Conservation (phyloP, 805 yeast species). For the Ogataea parapolymorpha region DNA sequence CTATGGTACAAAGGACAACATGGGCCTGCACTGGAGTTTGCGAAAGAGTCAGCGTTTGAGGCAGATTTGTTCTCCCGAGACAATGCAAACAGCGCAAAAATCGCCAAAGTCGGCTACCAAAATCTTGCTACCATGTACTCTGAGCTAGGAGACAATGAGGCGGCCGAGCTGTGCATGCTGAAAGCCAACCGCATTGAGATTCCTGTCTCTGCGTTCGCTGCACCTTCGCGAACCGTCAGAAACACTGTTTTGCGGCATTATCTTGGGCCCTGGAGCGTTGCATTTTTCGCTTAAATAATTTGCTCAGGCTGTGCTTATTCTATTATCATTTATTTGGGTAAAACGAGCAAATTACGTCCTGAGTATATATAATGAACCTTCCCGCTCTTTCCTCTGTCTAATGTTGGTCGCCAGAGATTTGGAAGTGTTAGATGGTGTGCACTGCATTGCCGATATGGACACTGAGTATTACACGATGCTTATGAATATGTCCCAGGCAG, state of each 20-base stretch:
- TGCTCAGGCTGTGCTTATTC: conserved; percentile 5
- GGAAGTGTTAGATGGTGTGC: conserved; percentile 32
- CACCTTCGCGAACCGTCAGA: conserved; percentile 24
- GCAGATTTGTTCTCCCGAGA: conserved; percentile 30
- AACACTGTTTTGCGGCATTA: conserved; percentile 33
- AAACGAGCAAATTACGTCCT: conserved; percentile 13
- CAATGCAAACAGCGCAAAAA: conserved; percentile 36
- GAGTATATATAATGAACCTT: not conserved
- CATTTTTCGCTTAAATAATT: conserved; percentile 30
- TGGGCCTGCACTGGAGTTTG: conserved; percentile 38
- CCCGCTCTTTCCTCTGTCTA: not conserved
- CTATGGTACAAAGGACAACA: conserved; percentile 35
- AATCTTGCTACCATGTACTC: conserved; percentile 36
- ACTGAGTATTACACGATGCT: conserved; percentile 25
- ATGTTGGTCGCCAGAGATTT: conserved; percentile 15
- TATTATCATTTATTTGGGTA: not conserved
- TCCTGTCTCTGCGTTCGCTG: conserved; percentile 30
- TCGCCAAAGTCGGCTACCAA: conserved; percentile 36
- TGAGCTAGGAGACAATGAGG: conserved; percentile 28
- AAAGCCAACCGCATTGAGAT: conserved; percentile 29
- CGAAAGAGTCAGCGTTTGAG: conserved; percentile 36
- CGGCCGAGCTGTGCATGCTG: conserved; percentile 22
- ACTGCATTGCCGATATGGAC: conserved; percentile 36
- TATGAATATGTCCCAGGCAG: conserved; percentile 30
- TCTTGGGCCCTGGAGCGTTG: conserved; percentile 35